Conservation (phyloP, 2,329 filamentous ascomycete genomes). For the Magnaporthiopsis poae region DNA sequence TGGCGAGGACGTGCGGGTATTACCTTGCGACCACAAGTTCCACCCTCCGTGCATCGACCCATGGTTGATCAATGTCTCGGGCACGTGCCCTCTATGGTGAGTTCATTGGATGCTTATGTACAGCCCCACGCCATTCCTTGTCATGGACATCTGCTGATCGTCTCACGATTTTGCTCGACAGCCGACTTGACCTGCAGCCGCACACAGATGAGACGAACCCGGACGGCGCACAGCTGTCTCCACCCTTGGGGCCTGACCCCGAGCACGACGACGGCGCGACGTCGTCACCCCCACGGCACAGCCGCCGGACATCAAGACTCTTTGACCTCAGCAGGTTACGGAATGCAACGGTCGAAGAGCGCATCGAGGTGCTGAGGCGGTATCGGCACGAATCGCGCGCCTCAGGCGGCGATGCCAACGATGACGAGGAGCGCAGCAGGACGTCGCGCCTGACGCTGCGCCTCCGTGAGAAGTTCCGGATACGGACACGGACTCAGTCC, state of each 20-base stretch:
- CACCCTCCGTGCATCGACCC: constrained; percentile 60
- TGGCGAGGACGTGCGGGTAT: constrained; percentile 57
- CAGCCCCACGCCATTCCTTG: neutral
- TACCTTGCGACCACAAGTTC: constrained; percentile 59
- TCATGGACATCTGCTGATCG: neutral
- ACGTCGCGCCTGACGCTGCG: constrained; percentile 37
- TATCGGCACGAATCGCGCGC: constrained; percentile 32
- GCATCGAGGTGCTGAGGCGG: constrained; percentile 49
- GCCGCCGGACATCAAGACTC: constrained; percentile 38
- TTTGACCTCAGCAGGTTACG: constrained; percentile 48
- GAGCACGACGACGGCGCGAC: constrained; percentile 24
- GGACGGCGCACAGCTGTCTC: constrained; percentile 23
- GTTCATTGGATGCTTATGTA: constrained; percentile 18
- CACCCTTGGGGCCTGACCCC: constrained; percentile 31
- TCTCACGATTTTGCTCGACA: constrained; percentile 19
- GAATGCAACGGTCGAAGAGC: constrained; percentile 50
- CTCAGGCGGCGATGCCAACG: constrained; percentile 14
- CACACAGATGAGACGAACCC: constrained; percentile 20
- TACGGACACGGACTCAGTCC: constrained; percentile 37
- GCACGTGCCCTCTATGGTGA: constrained; percentile 61
- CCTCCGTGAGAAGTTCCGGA: constrained; percentile 43
- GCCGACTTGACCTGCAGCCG: constrained; percentile 45
- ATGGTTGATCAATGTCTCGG: constrained; percentile 60
- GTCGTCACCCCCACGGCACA: neutral
- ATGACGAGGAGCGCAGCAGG: constrained; percentile 27